Base-by-base conservation (phyloP, 73 alveolate species). In the Halteria grandinella region DNA sequence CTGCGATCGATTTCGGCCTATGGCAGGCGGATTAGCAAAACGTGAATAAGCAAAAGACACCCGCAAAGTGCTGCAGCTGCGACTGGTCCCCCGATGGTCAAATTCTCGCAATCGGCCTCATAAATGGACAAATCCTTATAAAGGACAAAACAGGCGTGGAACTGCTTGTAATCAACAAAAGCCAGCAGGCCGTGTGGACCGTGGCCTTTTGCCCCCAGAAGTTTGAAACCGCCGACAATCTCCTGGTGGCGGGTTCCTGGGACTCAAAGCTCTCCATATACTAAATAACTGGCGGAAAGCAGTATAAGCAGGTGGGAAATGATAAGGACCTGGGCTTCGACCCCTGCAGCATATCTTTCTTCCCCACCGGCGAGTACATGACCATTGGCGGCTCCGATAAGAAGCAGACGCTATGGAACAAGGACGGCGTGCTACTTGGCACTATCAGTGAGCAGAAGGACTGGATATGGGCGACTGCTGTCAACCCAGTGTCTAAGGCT, bases 201-300 rank as follows among this genome's bases (percentile, higher is more conserved):
- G 47, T 93, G 52, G 90, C 88, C 27, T 86, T 83, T 69, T 72
- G 82, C 55, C 84, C 92, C 49, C 28, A 66, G 72, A 64, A 66
- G 50, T 50, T 66, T 47, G 89, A 75, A 7, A 78, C 85, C 0
- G 41, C 86, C 33, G 92, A 81, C 48, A 82, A 90, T 57, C 60
- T 73, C 21, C 89, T 93, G 39, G 88, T 79, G 10, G 94, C 93
- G 18, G 98, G 98, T 25, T 84, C 95, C 37, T 93, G 98, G 95
- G 98, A 93, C 39, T 85, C 81, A 49, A 90, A 93, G 43, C 59
- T 93, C 14, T 82, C 93, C 32, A 72, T 90, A 41, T 93, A 85
- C 74, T 43, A 55, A 34, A 44, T 75, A 40, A 27, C 47, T 3
- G 85, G 85, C 7, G 92, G 92, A 50, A 83, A 83, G 63, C 23